phyloP scores from a whole-genome alignment of 768 basidiomycete species.

The Trametes elegans region DNA sequence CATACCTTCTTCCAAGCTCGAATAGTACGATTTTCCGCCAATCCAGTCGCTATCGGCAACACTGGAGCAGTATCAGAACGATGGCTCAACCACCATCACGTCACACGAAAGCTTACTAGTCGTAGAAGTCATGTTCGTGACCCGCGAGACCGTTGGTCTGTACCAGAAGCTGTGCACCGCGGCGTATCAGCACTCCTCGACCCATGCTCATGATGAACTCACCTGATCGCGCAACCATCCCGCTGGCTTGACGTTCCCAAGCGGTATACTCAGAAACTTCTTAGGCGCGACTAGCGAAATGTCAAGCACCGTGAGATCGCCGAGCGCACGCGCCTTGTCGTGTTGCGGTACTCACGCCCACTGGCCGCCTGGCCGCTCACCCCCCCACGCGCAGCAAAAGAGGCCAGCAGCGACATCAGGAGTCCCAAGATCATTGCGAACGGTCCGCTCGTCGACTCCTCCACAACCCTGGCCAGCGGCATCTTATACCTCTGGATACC shows the following conservation, averaged over 20 bases:
- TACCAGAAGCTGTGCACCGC: constrained; percentile 26
- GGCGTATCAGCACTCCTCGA: not conserved
- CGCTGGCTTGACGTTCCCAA: constrained; percentile 30
- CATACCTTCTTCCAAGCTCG: constrained; percentile 35
- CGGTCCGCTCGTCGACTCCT: not conserved
- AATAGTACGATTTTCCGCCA: constrained; percentile 35
- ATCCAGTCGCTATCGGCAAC: constrained; percentile 36
- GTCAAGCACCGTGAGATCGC: too few species aligned
- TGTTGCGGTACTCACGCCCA: constrained; percentile 4
- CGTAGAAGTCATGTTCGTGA: constrained; percentile 37
- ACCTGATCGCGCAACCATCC: constrained; percentile 35
- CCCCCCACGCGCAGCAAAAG: not conserved
- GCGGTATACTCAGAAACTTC: constrained; percentile 30
- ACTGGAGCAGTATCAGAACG: constrained; percentile 14
- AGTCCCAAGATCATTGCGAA: constrained; percentile 7
- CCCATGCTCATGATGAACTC: too few species aligned
- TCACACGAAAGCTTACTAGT: constrained; percentile 26
- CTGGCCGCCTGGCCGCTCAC: constrained; percentile 1
- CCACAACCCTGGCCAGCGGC: not conserved
- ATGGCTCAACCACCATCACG: too few species aligned
- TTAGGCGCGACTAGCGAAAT: constrained; percentile 34
- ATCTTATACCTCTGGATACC: constrained; percentile 9
- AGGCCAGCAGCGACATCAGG: constrained; percentile 11
- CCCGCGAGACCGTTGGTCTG: constrained; percentile 37
- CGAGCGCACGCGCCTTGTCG: too few species aligned